phyloP scores from a whole-genome alignment of 1,284 basidiomycete genomes.

The Caloboletus inedulis region DNA sequence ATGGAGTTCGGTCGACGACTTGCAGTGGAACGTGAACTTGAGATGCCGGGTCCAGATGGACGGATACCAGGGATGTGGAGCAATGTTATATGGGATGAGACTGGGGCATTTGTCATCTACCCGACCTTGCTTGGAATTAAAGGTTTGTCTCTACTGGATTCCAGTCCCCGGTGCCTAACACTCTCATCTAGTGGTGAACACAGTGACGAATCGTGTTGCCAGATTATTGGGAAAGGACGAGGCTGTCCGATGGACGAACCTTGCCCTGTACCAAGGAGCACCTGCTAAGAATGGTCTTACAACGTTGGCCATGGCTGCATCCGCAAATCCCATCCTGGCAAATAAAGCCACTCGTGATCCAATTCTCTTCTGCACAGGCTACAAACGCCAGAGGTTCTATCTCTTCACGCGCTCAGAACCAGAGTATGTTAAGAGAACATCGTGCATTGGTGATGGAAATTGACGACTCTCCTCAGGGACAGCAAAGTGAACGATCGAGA shows the following conservation, averaged over 20 bases:
- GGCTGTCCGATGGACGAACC: constrained; percentile 84
- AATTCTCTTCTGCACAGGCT: constrained; percentile 90
- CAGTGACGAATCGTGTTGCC: constrained; percentile 89
- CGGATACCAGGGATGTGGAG: constrained; percentile 69
- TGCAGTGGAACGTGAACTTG: constrained; percentile 89
- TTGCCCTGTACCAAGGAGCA: constrained; percentile 90
- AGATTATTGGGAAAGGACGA: constrained; percentile 94
- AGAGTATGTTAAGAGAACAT: constrained; percentile 55
- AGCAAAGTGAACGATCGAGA: constrained; percentile 88
- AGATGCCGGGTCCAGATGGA: constrained; percentile 72
- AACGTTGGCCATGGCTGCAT: constrained; percentile 91
- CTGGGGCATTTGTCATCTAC: constrained; percentile 90
- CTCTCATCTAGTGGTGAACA: constrained; percentile 79
- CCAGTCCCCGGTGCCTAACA: not conserved
- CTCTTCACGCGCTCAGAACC: constrained; percentile 92
- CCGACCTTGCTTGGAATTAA: constrained; percentile 94
- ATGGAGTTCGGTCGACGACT: constrained; percentile 99
- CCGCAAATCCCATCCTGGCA: constrained; percentile 90
- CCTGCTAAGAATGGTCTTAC: constrained; percentile 84
- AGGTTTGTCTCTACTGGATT: constrained; percentile 45
- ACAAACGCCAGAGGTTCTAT: constrained; percentile 94
- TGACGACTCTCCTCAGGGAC: constrained; percentile 51
- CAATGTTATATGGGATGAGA: constrained; percentile 96
- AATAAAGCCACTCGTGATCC: constrained; percentile 85
- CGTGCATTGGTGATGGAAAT: not conserved